These are phyloP conservation scores for Chlamydomonas sp. DNA, from an alignment of 139 green algal species.

Conservation along the genomic window DNA sequence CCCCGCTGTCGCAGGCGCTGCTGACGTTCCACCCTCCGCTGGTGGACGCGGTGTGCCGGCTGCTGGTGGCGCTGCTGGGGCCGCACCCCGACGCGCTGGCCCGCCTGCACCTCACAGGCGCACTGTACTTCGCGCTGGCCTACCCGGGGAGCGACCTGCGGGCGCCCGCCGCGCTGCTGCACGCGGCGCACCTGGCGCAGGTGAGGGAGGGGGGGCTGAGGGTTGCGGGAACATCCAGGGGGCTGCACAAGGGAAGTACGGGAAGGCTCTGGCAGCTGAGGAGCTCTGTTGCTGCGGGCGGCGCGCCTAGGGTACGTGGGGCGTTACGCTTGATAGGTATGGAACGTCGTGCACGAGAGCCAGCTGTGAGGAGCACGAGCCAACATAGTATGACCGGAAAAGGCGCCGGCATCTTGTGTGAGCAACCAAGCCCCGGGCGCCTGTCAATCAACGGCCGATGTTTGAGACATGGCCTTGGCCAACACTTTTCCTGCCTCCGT, in stretches of 20 bases:
- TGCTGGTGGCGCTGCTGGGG: slow-evolving; percentile 75
- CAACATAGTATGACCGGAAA: too few relatives aligned
- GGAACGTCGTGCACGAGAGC: too few relatives aligned
- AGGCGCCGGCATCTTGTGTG: too few relatives aligned
- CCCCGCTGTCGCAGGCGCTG: slow-evolving; percentile 64
- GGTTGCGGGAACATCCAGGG: background rate
- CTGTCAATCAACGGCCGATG: too few relatives aligned
- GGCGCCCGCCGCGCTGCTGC: slow-evolving; percentile 76
- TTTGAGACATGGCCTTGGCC: too few relatives aligned
- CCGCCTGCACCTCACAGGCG: slow-evolving; percentile 88
- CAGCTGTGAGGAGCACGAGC: too few relatives aligned
- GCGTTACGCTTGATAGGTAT: too few relatives aligned
- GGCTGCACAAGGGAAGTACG: background rate
- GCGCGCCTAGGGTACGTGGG: too few relatives aligned
- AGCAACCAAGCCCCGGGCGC: too few relatives aligned
- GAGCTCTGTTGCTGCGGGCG: too few relatives aligned
- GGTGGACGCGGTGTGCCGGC: slow-evolving; percentile 65
- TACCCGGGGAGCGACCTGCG: slow-evolving; percentile 90
- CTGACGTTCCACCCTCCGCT: slow-evolving; percentile 84
- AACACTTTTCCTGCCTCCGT: background rate
- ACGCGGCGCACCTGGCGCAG: slow-evolving; percentile 53
- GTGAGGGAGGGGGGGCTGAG: background rate
- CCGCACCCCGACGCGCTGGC: slow-evolving; percentile 72
- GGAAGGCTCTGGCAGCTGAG: too few relatives aligned
- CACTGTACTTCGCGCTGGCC: slow-evolving; percentile 88